phyloP scores from a whole-genome alignment of 164 flowering plant genomes.

The Echeveria elegans region DNA sequence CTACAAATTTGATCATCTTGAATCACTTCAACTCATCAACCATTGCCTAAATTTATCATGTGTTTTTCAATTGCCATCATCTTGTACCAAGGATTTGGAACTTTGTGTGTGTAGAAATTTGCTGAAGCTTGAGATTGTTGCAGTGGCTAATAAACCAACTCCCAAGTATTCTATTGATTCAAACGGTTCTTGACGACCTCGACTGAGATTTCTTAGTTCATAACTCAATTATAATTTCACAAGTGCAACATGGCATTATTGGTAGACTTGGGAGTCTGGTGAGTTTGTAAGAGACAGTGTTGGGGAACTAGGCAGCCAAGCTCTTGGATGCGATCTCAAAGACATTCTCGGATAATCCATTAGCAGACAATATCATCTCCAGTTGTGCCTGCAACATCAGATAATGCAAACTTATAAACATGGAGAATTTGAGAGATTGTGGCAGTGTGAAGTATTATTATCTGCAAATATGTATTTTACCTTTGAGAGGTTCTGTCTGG shows the following conservation, averaged over 20 bases:
- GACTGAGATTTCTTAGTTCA: too few relatives aligned
- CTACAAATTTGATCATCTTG: too few relatives aligned
- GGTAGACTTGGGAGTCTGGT: neutral
- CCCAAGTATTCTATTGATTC: too few relatives aligned
- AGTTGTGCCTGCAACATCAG: conserved; percentile 50
- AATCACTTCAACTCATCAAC: neutral
- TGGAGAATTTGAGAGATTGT: neutral
- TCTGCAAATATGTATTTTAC: conserved; percentile 18
- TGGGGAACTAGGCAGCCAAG: neutral
- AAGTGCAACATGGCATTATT: too few relatives aligned
- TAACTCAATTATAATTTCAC: too few relatives aligned
- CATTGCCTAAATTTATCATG: too few relatives aligned
- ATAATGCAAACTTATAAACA: neutral
- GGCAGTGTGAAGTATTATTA: neutral
- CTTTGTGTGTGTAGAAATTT: too few relatives aligned
- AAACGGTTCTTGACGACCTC: too few relatives aligned
- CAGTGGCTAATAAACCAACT: too few relatives aligned
- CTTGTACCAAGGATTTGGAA: too few relatives aligned
- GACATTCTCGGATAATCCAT: conserved; percentile 88
- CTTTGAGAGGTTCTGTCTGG: conserved; percentile 75
- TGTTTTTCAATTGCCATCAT: too few relatives aligned
- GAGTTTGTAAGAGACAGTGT: neutral
- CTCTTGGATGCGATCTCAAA: conserved; percentile 84
- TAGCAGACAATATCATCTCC: conserved; percentile 74
- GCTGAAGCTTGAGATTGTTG: too few relatives aligned